Conservation (phyloP, 2,329 filamentous ascomycete genomes). For the Penicillium hesseltinei region DNA sequence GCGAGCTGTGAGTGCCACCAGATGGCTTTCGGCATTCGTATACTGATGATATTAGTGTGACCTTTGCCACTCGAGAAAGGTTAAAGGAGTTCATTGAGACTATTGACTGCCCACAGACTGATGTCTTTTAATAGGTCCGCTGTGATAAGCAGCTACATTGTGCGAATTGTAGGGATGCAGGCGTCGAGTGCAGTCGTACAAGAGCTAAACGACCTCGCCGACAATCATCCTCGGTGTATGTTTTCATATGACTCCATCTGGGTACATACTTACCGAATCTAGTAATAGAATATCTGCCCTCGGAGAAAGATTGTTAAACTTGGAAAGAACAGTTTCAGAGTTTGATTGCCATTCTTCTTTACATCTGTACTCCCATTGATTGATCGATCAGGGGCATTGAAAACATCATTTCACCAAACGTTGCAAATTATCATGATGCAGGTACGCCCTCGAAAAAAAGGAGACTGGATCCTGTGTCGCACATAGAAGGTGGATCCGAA, state of each 20-base stretch:
- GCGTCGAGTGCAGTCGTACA: constrained; percentile 21
- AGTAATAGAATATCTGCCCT: constrained; percentile 10
- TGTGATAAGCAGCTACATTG: constrained; percentile 26
- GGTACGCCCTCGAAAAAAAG: constrained; percentile 6
- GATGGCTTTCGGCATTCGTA: neutral
- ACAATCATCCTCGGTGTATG: constrained; percentile 15
- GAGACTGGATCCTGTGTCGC: constrained; percentile 4
- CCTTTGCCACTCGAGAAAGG: constrained; percentile 29
- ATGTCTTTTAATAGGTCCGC: constrained; percentile 17
- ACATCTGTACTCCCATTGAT: neutral
- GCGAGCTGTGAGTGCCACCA: constrained; percentile 17
- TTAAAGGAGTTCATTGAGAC: neutral
- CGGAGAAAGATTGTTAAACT: constrained; percentile 15
- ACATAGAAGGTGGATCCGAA: neutral
- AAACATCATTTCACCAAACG: neutral
- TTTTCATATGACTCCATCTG: neutral
- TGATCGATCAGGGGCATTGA: constrained; percentile 1
- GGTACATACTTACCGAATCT: neutral
- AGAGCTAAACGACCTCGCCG: constrained; percentile 16
- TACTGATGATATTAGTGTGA: constrained; percentile 22
- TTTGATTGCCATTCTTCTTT: neutral
- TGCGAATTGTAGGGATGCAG: constrained; percentile 27
- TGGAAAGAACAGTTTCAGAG: constrained; percentile 13
- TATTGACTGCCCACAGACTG: neutral
- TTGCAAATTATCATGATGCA: neutral